phyloP scores from a whole-genome alignment of 1,284 basidiomycete species.

The Sanghuangporus weigelae region DNA sequence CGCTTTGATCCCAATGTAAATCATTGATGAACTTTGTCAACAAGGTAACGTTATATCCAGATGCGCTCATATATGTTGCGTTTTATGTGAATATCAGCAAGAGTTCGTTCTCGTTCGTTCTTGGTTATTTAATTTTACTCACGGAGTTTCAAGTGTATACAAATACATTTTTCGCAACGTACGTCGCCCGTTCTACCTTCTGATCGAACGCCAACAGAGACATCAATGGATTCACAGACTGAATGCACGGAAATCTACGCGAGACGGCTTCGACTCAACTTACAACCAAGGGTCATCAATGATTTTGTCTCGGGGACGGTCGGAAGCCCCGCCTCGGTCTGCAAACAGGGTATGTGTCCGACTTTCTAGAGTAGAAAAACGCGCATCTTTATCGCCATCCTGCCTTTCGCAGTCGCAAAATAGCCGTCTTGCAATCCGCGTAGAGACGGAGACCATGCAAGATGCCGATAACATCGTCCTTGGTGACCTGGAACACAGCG shows the following conservation, averaged over 20 bases:
- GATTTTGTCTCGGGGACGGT: not conserved
- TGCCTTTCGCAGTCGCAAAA: not conserved
- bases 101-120: conserved; percentile 3
- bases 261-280: not conserved
- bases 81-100: conserved; percentile 12
- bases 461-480: not conserved
- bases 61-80: conserved; percentile 14
- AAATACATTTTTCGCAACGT: conserved; percentile 14
- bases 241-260: conserved; percentile 4
- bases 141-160: conserved; percentile 3
- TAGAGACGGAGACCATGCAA: not conserved
- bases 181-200: not conserved
- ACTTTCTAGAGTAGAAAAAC: not conserved
- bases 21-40: not conserved
- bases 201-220: not conserved
- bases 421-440: not conserved
- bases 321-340: not conserved
- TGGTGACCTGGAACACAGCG: not conserved
- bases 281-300: not conserved
- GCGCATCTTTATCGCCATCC: not conserved
- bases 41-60: conserved; percentile 9
- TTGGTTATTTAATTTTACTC: not conserved
- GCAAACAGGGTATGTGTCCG: not conserved
- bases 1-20: not conserved
- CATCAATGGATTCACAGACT: not conserved